phyloP scores from a whole-genome alignment of 2,329 filamentous ascomycete species.

The Akanthomyces lecanii region DNA sequence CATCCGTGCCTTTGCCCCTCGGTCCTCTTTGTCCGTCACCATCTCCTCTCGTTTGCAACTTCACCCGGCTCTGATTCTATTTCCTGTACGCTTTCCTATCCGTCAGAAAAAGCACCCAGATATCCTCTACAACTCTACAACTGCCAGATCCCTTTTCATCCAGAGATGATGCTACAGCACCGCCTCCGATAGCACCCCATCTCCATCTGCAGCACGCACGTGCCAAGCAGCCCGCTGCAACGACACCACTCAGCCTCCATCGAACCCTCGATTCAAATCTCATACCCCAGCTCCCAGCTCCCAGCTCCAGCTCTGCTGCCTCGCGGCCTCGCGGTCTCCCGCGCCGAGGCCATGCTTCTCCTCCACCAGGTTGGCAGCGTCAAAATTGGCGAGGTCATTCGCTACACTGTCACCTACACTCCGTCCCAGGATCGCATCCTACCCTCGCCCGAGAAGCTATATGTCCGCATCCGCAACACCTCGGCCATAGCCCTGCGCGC shows the following conservation, averaged over 20 bases:
- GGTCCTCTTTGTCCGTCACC: not conserved
- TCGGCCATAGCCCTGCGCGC: conserved; percentile 86
- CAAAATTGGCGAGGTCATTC: conserved; percentile 89
- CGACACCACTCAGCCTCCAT: not conserved
- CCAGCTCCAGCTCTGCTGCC: not conserved
- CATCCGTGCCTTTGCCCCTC: conserved; percentile 9
- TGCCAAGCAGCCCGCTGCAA: not conserved
- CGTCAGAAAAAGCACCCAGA: not conserved
- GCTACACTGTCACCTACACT: conserved; percentile 89
- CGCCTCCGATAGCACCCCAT: conserved; percentile 7
- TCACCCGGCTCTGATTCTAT: not conserved
- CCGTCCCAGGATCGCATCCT: conserved; percentile 85
- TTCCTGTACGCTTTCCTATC: not conserved
- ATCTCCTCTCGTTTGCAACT: conserved; percentile 3
- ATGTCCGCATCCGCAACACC: conserved; percentile 87
- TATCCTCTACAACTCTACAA: not conserved
- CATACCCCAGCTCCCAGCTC: not conserved
- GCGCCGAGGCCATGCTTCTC: conserved; percentile 65
- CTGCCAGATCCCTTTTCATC: not conserved
- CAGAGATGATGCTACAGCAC: not conserved
- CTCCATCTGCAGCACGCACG: conserved; percentile 12
- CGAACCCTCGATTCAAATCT: not conserved
- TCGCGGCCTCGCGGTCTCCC: not conserved
- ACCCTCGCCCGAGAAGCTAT: conserved; percentile 74
- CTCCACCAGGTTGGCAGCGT: conserved; percentile 87